Percentiles rank a stretch among this genome's conserved stretches.
phyloP scores from a whole-genome alignment of 306 rosid species.

The Rubus idaeus region DNA sequence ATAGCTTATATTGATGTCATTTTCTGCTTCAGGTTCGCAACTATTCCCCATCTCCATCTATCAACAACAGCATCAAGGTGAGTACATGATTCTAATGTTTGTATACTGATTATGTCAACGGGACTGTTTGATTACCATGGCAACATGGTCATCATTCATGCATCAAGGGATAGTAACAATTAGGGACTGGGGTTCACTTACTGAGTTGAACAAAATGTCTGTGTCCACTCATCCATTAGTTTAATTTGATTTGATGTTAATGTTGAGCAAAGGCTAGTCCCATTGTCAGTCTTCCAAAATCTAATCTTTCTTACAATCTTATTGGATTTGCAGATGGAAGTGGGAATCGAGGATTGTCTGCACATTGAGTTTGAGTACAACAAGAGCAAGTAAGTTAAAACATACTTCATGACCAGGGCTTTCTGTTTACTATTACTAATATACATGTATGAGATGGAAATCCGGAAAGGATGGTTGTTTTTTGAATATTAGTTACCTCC shows the following conservation, averaged over 20 bases:
- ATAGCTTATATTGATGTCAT: slow-evolving; percentile 21
- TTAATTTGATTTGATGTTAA: slow-evolving; percentile 4
- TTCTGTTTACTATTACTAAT: slow-evolving; percentile 6
- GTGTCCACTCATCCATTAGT: slow-evolving; percentile 11
- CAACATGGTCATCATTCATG: not conserved
- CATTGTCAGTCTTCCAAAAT: slow-evolving; percentile 6
- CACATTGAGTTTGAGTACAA: slow-evolving; percentile 98
- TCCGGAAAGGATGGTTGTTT: not conserved
- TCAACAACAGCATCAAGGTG: slow-evolving; percentile 98
- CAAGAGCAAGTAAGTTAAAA: slow-evolving; percentile 86
- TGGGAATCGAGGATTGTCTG: slow-evolving; percentile 98
- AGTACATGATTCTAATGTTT: slow-evolving; percentile 28
- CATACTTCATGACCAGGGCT: slow-evolving; percentile 25
- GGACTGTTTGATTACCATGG: too few species aligned
- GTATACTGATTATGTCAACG: slow-evolving; percentile 6
- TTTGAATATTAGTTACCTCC: not conserved
- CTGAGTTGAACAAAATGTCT: not conserved
- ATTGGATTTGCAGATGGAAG: slow-evolving; percentile 81
- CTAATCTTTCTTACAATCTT: slow-evolving; percentile 21
- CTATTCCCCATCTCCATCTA: slow-evolving; percentile 78
- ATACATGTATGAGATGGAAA: slow-evolving; percentile 17
- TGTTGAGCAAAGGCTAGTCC: slow-evolving; percentile 16
- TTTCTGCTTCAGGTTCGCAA: slow-evolving; percentile 75
- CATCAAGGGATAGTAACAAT: not conserved
- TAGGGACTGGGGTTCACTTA: not conserved